Evolutionary conservation across 2,329 filamentous ascomycete genomes (phyloP).

Genomic region (Rutstroemia sp.): DNA sequence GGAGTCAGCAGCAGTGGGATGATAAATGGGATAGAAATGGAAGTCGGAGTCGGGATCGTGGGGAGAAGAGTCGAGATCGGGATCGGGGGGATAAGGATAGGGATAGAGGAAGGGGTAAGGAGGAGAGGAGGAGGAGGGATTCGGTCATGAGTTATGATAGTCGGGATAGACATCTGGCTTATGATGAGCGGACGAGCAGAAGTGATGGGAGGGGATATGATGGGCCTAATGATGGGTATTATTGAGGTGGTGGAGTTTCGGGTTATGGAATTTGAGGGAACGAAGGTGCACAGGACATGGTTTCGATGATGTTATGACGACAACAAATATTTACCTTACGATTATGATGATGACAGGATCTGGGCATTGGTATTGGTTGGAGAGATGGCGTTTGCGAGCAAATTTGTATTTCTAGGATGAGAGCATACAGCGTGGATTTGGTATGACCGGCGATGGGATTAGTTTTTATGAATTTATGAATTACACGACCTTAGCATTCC

Average conservation of each 20-base stretch:
- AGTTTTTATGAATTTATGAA: too few species aligned
- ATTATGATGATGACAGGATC: too few species aligned
- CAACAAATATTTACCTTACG: background rate
- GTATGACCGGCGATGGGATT: too few species aligned
- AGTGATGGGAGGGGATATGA: background rate
- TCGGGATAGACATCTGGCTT: background rate
- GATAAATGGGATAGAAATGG: constrained; percentile 4
- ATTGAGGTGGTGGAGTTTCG: background rate
- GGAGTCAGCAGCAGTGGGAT: constrained; percentile 10
- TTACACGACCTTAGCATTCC: too few species aligned
- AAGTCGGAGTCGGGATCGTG: background rate
- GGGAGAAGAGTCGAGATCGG: background rate
- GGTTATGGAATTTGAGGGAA: background rate
- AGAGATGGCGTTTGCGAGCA: too few species aligned
- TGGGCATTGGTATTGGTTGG: too few species aligned
- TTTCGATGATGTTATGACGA: background rate
- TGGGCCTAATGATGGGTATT: background rate
- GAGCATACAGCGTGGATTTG: too few species aligned
- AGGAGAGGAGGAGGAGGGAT: background rate
- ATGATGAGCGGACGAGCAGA: background rate
- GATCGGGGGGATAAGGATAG: background rate
- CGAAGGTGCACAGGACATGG: background rate
- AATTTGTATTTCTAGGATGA: too few species aligned
- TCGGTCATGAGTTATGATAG: background rate
- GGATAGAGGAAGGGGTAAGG: constrained; percentile 1